Evolutionary conservation across 768 basidiomycete species (phyloP).

Genomic region (Rhizopogon roseolus): DNA sequence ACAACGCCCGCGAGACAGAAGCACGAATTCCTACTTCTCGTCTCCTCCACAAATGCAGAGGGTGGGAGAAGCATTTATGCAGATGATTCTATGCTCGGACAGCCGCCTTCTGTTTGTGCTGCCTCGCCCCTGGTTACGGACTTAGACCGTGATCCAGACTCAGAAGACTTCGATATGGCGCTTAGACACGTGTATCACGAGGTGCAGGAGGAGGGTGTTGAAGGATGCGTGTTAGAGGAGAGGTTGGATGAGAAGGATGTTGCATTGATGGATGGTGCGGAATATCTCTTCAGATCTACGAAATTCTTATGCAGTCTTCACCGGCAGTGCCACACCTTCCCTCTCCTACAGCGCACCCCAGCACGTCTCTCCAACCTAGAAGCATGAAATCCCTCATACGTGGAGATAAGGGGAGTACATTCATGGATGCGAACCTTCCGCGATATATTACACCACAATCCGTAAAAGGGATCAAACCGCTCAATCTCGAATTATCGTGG

Average conservation of each 20-base stretch:
- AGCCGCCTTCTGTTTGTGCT: conserved; percentile 14
- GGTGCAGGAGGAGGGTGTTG: conserved; percentile 19
- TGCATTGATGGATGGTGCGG: conserved; percentile 55
- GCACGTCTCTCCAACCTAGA: conserved; percentile 27
- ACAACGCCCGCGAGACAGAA: not conserved
- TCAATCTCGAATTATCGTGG: conserved; percentile 64
- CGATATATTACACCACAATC: conserved; percentile 36
- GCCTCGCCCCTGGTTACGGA: not conserved
- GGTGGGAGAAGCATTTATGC: not conserved
- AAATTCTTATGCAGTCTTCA: not conserved
- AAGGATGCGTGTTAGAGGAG: conserved; percentile 48
- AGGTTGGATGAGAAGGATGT: conserved; percentile 46
- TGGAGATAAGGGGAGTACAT: not conserved
- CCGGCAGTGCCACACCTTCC: conserved; percentile 50
- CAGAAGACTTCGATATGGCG: conserved; percentile 23
- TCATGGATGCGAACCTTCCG: conserved; percentile 1
- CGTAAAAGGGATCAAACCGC: conserved; percentile 52
- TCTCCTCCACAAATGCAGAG: not conserved
- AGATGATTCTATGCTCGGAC: conserved; percentile 16
- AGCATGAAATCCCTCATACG: conserved; percentile 10
- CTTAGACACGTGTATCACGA: conserved; percentile 29
- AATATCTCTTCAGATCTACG: no score
- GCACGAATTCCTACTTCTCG: no score
- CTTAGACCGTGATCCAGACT: not conserved
- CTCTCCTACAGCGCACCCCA: conserved; percentile 45